These are phyloP conservation scores for Phialocephala subalpina DNA, from an alignment of 2,329 filamentous ascomycete genomes.

Conservation along the genomic window DNA sequence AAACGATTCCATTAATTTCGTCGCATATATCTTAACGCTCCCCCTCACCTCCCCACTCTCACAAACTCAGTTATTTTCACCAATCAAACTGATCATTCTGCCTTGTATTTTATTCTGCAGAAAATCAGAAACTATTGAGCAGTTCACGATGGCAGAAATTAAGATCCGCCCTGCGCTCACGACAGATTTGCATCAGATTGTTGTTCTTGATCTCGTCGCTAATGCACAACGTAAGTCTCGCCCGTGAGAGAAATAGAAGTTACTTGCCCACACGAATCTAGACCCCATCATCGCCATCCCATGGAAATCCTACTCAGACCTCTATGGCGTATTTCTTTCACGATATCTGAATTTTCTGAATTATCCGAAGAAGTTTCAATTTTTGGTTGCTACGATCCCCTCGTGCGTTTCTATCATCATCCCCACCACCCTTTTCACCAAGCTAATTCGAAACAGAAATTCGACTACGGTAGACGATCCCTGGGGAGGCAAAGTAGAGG, in stretches of 20 bases:
- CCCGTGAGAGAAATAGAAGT: too few relatives aligned
- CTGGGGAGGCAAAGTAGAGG: neutral
- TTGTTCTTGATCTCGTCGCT: neutral
- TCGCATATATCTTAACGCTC: too few relatives aligned
- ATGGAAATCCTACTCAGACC: neutral
- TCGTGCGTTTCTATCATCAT: too few relatives aligned
- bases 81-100: too few relatives aligned
- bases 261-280: too few relatives aligned
- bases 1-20: too few relatives aligned
- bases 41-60: too few relatives aligned
- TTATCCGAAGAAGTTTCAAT: conserved; percentile 1
- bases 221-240: neutral
- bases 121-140: neutral
- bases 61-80: too few relatives aligned
- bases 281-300: neutral
- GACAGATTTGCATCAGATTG: neutral
- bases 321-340: neutral
- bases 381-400: neutral
- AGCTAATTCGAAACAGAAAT: too few relatives aligned
- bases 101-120: too few relatives aligned
- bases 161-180: neutral
- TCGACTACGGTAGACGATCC: neutral
- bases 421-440: too few relatives aligned
- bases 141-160: neutral
- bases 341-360: neutral